Base-by-base conservation (phyloP, 768 basidiomycete species). In the Cystobasidium onofrii region DNA sequence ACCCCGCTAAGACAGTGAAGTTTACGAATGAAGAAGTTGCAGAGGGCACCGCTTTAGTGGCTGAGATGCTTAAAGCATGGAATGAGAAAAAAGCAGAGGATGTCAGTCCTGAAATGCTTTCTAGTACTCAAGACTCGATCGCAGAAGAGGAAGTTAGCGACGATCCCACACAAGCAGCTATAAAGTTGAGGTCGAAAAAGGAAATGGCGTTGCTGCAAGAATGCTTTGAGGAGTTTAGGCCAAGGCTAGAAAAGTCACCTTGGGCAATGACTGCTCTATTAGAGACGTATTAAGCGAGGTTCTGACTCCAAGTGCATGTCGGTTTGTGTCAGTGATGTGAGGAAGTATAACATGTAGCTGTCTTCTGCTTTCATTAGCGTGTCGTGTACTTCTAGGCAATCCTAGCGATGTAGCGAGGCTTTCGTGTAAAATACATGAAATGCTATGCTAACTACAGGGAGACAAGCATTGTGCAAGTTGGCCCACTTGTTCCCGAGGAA, bases 41-140 rank as follows among this genome's bases (percentile, higher is more conserved):
- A 36, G 86, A 90, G 76, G 96, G 96, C 0, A 87, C 93, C 9
- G 82, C 85, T 62, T 85, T 94, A 25, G 86, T 98, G 76, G 87
- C 93, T 78, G 85, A 89, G 27, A 84, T 99, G 77, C 85, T 98
- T 52, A 81, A 84, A 20, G 81, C 83, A 15, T 98, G 95, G 88
- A 83, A 84, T 41, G 73, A 71, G 20, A 84, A 36, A 83, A 85
- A 64, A 85, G 88, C 76, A 13, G 74, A 64, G 4, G 80, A 83
- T 18, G 82, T 81, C 0, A 83, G 83, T 31, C 84, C 85, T 33
- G 83, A 87, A 15, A 46, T 60, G 41, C 65, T 43, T 12, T n/a
- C 27, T 9, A 15, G 29, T 17, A 60, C 29, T 6, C 52, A 71
- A 63, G 84, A 84, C 27, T 85, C 86, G 85, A 46, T 15, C 3